phyloP scores from a whole-genome alignment of 169 alveolate genomes.

The Eimeria sp. region DNA sequence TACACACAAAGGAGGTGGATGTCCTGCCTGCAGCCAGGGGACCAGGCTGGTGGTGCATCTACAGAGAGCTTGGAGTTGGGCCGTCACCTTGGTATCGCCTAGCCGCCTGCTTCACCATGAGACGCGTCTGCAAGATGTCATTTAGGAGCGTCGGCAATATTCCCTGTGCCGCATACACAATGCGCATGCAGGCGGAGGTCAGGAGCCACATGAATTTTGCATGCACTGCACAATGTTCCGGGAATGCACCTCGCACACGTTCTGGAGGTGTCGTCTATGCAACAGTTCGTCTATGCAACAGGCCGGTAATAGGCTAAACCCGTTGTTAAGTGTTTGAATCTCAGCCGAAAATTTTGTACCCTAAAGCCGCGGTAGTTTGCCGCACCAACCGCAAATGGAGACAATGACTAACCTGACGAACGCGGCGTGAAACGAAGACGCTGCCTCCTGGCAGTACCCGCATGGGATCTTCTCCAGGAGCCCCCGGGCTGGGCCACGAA shows the following conservation, averaged over 20 bases:
- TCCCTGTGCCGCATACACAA: constrained; percentile 86
- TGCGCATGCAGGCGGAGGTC: neutral
- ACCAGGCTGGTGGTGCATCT: neutral
- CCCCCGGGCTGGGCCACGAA: constrained; percentile 44
- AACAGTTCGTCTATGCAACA: neutral
- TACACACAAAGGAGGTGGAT: neutral
- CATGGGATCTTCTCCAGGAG: constrained; percentile 45
- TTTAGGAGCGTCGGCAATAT: constrained; percentile 94
- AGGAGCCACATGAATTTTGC: neutral
- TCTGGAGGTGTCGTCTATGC: neutral
- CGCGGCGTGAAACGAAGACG: constrained; percentile 80
- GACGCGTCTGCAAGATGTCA: constrained; percentile 90
- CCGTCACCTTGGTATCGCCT: constrained; percentile 59
- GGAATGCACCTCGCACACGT: neutral
- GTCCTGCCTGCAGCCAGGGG: neutral
- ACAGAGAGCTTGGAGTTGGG: neutral
- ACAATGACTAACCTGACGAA: constrained; percentile 40
- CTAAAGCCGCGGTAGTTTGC: neutral
- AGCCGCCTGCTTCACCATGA: constrained; percentile 85
- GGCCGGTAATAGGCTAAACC: neutral
- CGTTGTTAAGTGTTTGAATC: too few relatives aligned
- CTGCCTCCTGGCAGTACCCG: constrained; percentile 78
- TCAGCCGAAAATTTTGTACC: neutral
- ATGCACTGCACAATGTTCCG: neutral
- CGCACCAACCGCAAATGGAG: neutral